Evolutionary conservation across 2,329 filamentous ascomycete genomes (phyloP), one percentile per base, ranked within the genome.

Genomic region (Lachnellula hyalina): DNA sequence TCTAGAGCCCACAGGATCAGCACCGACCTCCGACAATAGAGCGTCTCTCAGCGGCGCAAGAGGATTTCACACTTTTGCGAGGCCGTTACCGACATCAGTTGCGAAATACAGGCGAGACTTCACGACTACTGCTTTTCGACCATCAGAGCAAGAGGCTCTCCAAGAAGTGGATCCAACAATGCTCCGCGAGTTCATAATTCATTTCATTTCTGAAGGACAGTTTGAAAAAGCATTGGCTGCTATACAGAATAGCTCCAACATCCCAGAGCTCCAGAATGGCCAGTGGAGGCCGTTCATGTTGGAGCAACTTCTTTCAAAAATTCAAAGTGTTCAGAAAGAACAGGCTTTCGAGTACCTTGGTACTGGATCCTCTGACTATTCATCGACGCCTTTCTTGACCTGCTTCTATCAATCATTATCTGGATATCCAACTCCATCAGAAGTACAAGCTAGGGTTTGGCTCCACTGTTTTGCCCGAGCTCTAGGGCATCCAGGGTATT

Each of bases 351-450:
- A 54, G 34, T 64, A 70, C 44, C 65, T 79, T 44, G 74, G 75
- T 6, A 56, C 58, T 46, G 69, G 70, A 1, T 66, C 65, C n/a
- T 23, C 68, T 23, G 73, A 77, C 57, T 62, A 51, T 17, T 55
- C 61, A 3, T 75, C 74, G 3, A 77, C 74, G 1, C 53, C 70
- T 5, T 78, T 77, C 54, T 59, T 79, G 32, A 65, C 62, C 28
- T 69, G 69, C 35, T 74, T 76, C 49, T 68, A 76, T 53, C 56
- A 65, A 25, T 58, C 63, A 3, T 59, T 72, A 19, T 61, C 69
- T 6, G 44, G 58, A 4, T 65, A 67, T 17, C 67, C 70, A 28
- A 57, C 61, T 17, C 51, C 65, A 38, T 61, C 66, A 28, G 64
- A 69, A 42, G 71, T 69, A 40, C 55, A 69, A 34, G 61, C 66